These are phyloP conservation scores for Fraxinus xanthoxyloides DNA, from an alignment of 305 asterid genomes.

Conservation along the genomic window DNA sequence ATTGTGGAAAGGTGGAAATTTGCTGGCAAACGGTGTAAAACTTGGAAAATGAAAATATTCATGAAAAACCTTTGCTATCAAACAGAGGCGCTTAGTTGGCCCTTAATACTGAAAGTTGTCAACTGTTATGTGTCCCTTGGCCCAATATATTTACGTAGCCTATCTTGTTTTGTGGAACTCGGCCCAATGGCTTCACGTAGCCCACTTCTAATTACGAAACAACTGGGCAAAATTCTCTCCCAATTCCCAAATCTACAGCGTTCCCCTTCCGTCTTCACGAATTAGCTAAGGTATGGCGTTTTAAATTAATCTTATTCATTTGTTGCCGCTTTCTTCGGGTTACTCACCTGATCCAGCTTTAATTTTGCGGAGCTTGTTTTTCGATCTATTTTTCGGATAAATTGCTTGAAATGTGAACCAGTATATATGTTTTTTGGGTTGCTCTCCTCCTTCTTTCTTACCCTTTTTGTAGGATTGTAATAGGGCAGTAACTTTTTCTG, in stretches of 20 bases:
- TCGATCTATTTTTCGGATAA: not conserved
- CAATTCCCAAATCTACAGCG: not conserved
- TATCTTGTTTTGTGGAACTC: not conserved
- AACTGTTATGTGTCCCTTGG: not conserved
- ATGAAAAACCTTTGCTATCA: too few relatives aligned
- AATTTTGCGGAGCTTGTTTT: not conserved
- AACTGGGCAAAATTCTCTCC: not conserved
- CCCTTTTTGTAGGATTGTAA: not conserved
- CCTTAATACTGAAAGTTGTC: too few relatives aligned
- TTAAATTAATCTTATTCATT: not conserved
- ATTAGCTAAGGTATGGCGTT: not conserved
- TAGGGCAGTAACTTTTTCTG: not conserved
- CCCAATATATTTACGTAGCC: not conserved
- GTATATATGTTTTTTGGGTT: not conserved
- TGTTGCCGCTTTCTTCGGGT: not conserved
- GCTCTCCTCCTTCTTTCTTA: not conserved
- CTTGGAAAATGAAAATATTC: too few relatives aligned
- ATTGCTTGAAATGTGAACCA: not conserved
- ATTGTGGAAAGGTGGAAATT: too few relatives aligned
- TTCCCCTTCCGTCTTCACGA: not conserved
- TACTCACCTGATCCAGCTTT: not conserved
- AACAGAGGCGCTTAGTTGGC: too few relatives aligned
- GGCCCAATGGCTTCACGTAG: not conserved
- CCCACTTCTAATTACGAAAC: not conserved
- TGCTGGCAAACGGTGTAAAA: too few relatives aligned